A percentile compares a stretch with the other conserved stretches of the same genome.
phyloP scores from a whole-genome alignment of 179 eudicot species.

The Silene noctiflora region DNA sequence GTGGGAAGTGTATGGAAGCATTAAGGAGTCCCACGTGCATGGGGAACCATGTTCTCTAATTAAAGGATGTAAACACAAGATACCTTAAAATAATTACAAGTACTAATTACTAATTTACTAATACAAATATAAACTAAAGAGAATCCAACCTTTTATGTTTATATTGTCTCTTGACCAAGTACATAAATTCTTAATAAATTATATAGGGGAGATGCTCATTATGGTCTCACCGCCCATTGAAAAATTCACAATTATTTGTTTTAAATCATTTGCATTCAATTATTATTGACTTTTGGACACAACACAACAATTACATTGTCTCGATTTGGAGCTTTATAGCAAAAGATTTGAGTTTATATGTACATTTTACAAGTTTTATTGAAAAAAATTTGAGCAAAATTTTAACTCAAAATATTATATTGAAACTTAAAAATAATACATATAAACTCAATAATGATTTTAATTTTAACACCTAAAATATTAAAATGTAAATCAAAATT shows the following conservation, averaged over 20 bases:
- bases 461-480: no score
- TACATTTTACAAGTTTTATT: no score
- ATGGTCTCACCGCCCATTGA: slow-evolving; percentile 17
- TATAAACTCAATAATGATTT: no score
- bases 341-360: no score
- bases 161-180: slow-evolving; percentile 9
- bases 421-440: no score
- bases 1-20: slow-evolving; percentile 32
- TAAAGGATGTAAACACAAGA: slow-evolving; percentile 23
- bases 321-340: no score
- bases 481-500: no score
- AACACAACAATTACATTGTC: no score
- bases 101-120: slow-evolving; percentile 4
- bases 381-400: no score
- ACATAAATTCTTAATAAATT: background rate
- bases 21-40: slow-evolving; percentile 38
- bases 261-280: background rate
- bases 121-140: slow-evolving; percentile 14
- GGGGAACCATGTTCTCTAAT: slow-evolving; percentile 29
- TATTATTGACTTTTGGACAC: background rate
- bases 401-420: no score
- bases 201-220: slow-evolving; percentile 20
- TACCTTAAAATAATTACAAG: slow-evolving; percentile 16
- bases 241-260: background rate
- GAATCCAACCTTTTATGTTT: slow-evolving; percentile 17